Base-by-base conservation (phyloP, 2,329 filamentous ascomycete species). In the Zasmidium cellare region DNA sequence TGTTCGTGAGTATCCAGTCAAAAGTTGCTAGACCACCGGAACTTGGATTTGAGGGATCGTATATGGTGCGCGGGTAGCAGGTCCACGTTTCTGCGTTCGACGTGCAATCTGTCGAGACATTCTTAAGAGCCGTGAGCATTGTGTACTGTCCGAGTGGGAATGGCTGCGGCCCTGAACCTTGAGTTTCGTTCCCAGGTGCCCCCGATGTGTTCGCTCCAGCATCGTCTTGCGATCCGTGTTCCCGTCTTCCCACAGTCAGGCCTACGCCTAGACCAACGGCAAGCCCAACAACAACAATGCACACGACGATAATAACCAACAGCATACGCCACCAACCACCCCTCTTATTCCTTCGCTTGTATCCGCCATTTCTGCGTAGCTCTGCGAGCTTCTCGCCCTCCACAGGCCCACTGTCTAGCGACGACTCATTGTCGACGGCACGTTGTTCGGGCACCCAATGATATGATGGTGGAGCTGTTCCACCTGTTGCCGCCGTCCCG, bases 111-210 rank as follows among this genome's bases (percentile, higher is more conserved):
- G 83, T 81, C 16, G 75, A 73, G 1, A 80, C 73, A 3, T 76
- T 80, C 51, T 79, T 76, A 41, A 90, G 81, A 58, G 81, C 82
- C 20, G 85, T 84, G 6, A 80, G 76, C 64, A 90, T 77, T 38
- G 82, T 77, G 71, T 84, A 89, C n/a, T 82, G 79, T 5, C 87
- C 87, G 1, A 81, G 74, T 1, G 87, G 87, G 65, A 88, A 88
- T 53, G 73, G 69, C 44, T 67, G 63, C 9, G 56, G 55, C 23
- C 59, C 60, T 23, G 50, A 51, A 25, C 38, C 52, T 14, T 47
- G 19, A 20, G 53, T 38, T 5, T 50, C 28, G 3, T 45, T 35
- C 22, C 51, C 55, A 38, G 54, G 16, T 7, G 51, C 24, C 20
- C 19, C 41, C 9, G 23, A 46, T n/a, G 28, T 14, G 28, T 22